Percentiles rank a stretch among this genome's conserved stretches.
Conservation (phyloP, 1,139 yeast species). For the Scheffersomyces segobiensis region DNA sequence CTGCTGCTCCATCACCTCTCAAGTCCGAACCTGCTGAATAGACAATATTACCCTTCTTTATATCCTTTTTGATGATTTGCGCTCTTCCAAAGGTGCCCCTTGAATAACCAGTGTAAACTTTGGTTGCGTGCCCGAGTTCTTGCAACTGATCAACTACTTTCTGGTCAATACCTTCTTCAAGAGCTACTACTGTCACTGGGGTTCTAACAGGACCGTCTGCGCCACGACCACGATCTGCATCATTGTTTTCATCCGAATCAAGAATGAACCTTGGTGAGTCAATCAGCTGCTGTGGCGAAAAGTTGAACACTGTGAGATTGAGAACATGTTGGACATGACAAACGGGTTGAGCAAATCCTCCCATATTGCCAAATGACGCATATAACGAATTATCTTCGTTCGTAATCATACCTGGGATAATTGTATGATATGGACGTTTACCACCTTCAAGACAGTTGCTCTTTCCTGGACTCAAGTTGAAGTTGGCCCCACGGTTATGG, state of each 20-base stretch:
- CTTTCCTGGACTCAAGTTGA: conserved; percentile 58
- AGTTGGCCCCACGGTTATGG: conserved; percentile 78
- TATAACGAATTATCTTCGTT: conserved; percentile 43
- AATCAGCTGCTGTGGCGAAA: conserved; percentile 72
- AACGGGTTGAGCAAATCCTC: conserved; percentile 86
- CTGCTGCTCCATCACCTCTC: conserved; percentile 81
- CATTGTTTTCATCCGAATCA: conserved; percentile 46
- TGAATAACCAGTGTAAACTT: conserved; percentile 43
- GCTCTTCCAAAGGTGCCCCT: conserved; percentile 68
- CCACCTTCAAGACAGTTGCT: conserved; percentile 66
- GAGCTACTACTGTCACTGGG: conserved; percentile 55
- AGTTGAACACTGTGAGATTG: conserved; percentile 61
- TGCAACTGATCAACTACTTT: conserved; percentile 45
- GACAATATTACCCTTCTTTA: conserved; percentile 38
- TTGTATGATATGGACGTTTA: conserved; percentile 81
- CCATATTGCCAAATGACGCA: conserved; percentile 83
- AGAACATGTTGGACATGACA: conserved; percentile 80
- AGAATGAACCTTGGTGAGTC: conserved; percentile 78
- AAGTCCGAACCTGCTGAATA: conserved; percentile 76
- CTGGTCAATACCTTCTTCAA: conserved; percentile 64
- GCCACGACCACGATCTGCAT: conserved; percentile 58
- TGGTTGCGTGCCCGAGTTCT: conserved; percentile 59
- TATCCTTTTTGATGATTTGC: conserved; percentile 61
- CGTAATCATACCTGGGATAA: conserved; percentile 80
- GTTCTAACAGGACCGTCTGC: conserved; percentile 69